Conservation (phyloP, 805 yeast genomes). For the Starmerella floris region DNA sequence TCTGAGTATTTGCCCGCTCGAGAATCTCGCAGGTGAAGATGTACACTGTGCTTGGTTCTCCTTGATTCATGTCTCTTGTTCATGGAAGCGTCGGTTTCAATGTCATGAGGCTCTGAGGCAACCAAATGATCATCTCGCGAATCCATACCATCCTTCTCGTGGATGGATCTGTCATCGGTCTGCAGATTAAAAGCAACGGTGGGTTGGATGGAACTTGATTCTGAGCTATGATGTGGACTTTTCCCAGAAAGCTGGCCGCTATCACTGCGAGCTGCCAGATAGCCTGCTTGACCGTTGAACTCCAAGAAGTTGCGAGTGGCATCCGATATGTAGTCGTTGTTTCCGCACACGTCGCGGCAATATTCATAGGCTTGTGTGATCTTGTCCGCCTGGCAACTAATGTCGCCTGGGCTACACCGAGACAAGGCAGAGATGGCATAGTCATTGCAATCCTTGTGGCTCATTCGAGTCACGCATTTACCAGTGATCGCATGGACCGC, state of each 20-base stretch:
- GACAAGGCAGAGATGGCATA: conserved; percentile 12
- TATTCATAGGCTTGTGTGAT: conserved; percentile 1
- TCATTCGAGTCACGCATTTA: conserved; percentile 3
- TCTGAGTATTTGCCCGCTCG: not conserved
- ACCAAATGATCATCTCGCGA: no score
- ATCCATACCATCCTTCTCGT: no score
- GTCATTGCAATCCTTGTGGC: conserved; percentile 11
- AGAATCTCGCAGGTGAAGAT: not conserved
- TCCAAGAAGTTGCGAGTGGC: conserved; percentile 1
- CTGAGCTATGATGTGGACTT: no score
- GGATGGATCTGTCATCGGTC: no score
- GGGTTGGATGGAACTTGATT: no score
- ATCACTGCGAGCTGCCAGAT: not conserved
- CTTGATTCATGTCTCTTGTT: no score
- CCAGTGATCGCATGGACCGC: conserved; percentile 10
- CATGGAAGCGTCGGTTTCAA: no score
- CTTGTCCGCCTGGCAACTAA: conserved; percentile 1
- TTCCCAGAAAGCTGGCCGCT: no score
- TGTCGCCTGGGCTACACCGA: conserved; percentile 5
- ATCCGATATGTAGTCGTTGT: not conserved
- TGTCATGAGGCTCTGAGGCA: no score
- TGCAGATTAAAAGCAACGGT: no score
- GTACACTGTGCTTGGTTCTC: no score
- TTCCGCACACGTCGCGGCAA: conserved; percentile 4
- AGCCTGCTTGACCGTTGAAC: not conserved